phyloP scores from a whole-genome alignment of 257 asterid species.

The Ehretia macrophylla region DNA sequence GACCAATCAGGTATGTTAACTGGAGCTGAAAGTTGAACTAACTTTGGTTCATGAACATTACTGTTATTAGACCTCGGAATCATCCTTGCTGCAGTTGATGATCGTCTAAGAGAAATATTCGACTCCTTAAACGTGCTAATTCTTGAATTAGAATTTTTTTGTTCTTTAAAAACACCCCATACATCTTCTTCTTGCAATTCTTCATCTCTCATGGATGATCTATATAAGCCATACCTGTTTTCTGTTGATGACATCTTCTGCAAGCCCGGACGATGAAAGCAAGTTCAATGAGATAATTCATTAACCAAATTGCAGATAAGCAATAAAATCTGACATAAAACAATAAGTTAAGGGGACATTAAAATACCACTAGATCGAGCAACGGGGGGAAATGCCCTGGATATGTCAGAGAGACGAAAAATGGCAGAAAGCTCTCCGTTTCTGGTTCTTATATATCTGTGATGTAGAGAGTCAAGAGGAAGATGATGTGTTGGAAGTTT shows the following conservation, averaged over 20 bases:
- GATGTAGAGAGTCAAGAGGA: no score
- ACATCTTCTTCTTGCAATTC: conserved; percentile 59
- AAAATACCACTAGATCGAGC: no score
- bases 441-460: no score
- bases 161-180: conserved; percentile 30
- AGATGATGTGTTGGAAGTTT: neutral
- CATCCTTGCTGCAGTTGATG: conserved; percentile 25
- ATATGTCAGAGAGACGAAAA: no score
- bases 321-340: no score
- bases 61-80: conserved; percentile 27
- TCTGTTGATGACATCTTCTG: conserved; percentile 26
- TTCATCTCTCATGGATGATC: conserved; percentile 41
- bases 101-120: conserved; percentile 15
- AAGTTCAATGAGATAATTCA: neutral
- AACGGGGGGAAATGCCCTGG: no score
- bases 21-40: conserved; percentile 40
- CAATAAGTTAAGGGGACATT: no score
- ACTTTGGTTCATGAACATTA: conserved; percentile 1
- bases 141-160: conserved; percentile 14
- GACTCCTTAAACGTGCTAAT: conserved; percentile 9
- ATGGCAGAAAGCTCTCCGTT: no score
- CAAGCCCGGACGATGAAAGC: neutral
- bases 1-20: conserved; percentile 59
- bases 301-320: no score
- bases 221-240: conserved; percentile 28